Conservation (phyloP, 805 yeast genomes). For the Schizosaccharomyces cryophilus region DNA sequence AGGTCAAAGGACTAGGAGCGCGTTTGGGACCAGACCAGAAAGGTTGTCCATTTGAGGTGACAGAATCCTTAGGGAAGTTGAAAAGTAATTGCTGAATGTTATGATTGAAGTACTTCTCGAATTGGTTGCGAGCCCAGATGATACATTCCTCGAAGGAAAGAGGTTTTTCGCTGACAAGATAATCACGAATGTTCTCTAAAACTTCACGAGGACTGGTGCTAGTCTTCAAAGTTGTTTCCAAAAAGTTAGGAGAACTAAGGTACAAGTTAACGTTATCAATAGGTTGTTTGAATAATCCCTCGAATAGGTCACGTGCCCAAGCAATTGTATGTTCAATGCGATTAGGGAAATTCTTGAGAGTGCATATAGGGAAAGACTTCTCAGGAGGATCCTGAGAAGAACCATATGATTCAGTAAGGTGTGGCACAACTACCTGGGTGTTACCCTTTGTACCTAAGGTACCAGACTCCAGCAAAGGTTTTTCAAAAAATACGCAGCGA, state of each 20-base stretch:
- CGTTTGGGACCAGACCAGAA: slow-evolving; percentile 97
- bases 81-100: slow-evolving; percentile 75
- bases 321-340: slow-evolving; percentile 97
- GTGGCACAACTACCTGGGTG: slow-evolving; percentile 87
- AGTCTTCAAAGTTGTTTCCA: slow-evolving; percentile 74
- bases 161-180: slow-evolving; percentile 59
- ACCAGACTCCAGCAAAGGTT: slow-evolving; percentile 84
- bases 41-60: slow-evolving; percentile 69
- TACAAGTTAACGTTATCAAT: slow-evolving; percentile 84
- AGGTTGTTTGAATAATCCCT: slow-evolving; percentile 72
- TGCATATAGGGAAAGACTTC: slow-evolving; percentile 88
- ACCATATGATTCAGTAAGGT: slow-evolving; percentile 82
- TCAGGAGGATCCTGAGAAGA: slow-evolving; percentile 97
- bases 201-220: slow-evolving; percentile 77
- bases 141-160: slow-evolving; percentile 79
- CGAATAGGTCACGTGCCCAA: slow-evolving; percentile 91
- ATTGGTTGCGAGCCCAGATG: slow-evolving; percentile 79
- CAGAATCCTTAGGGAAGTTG: slow-evolving; percentile 88
- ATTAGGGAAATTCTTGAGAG: slow-evolving; percentile 89
- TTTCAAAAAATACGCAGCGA: slow-evolving; percentile 78
- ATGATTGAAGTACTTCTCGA: slow-evolving; percentile 60
- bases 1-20: slow-evolving; percentile 67
- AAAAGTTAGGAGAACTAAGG: slow-evolving; percentile 74
- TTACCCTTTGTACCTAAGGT: slow-evolving; percentile 97
- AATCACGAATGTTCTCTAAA: slow-evolving; percentile 46